phyloP scores from a whole-genome alignment of 768 basidiomycete species.

The Amanita muscaria region DNA sequence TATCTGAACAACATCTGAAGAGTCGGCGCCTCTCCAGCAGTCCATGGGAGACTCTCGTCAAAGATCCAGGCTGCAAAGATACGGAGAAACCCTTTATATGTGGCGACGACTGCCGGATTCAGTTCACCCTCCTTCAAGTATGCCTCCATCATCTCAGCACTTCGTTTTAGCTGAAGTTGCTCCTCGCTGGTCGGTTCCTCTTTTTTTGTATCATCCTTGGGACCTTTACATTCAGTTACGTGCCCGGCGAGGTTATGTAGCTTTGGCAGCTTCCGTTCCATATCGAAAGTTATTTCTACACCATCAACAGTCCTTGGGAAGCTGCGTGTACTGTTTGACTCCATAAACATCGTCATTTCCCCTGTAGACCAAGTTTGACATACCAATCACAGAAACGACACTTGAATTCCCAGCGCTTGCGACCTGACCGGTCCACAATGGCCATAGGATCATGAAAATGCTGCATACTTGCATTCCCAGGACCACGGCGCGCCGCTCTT shows the following conservation, averaged over 20 bases:
- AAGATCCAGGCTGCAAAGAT: conserved; percentile 26
- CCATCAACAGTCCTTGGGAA: not conserved
- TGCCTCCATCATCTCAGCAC: conserved; percentile 19
- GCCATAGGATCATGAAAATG: conserved; percentile 5
- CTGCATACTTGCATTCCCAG: not conserved
- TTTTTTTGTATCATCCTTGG: no score
- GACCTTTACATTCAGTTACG: no score
- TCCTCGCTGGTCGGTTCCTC: conserved; percentile 4
- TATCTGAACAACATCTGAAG: conserved; percentile 17
- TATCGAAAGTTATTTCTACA: no score
- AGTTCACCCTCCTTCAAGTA: conserved; percentile 26
- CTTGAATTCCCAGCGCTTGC: conserved; percentile 8
- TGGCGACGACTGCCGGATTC: conserved; percentile 19
- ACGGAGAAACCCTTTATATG: conserved; percentile 19
- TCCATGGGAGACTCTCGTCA: conserved; percentile 24
- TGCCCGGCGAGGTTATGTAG: no score
- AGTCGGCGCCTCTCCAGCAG: conserved; percentile 17
- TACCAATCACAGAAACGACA: conserved; percentile 6
- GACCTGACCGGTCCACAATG: not conserved
- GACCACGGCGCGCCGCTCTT: conserved; percentile 2
- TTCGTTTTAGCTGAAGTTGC: conserved; percentile 13
- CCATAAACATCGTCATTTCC: no score
- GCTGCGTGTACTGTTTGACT: no score
- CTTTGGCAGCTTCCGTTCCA: no score
- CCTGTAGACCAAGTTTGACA: conserved; percentile 4